These are phyloP conservation scores for Podila epicladia DNA, from an alignment of 192 early-diverging fungal species.

Conservation along the genomic window DNA sequence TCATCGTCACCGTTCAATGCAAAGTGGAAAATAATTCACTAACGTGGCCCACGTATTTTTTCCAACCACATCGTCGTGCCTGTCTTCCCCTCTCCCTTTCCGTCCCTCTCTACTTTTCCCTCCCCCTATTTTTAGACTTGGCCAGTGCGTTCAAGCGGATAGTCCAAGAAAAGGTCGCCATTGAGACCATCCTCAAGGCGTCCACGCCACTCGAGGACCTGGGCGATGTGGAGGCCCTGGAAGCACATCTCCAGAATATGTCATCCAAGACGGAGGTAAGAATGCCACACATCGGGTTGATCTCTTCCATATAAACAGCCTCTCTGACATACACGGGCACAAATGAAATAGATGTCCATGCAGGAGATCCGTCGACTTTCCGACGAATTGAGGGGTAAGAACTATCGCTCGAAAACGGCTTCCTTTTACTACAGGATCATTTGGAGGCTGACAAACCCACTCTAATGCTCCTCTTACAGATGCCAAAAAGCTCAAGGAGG, in stretches of 20 bases:
- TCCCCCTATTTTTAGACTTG: slow-evolving; percentile 28
- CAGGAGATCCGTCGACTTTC: slow-evolving; percentile 49
- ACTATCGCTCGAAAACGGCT: background rate
- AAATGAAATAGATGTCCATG: slow-evolving; percentile 47
- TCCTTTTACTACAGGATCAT: background rate
- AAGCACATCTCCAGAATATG: slow-evolving; percentile 52
- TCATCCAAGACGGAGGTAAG: slow-evolving; percentile 41
- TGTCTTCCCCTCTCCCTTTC: background rate
- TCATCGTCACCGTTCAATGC: background rate
- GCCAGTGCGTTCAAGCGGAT: slow-evolving; percentile 43
- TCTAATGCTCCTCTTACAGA: slow-evolving; percentile 3
- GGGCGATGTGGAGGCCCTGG: slow-evolving; percentile 44
- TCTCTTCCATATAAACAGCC: too few relatives aligned
- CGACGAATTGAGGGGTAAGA: slow-evolving; percentile 24
- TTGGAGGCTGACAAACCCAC: background rate
- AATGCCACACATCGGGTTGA: too few relatives aligned
- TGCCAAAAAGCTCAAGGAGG: slow-evolving; percentile 13
- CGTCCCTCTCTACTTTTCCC: background rate
- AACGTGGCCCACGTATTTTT: background rate
- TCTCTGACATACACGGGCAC: background rate
- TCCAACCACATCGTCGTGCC: background rate
- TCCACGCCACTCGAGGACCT: slow-evolving; percentile 47
- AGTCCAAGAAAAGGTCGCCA: slow-evolving; percentile 45
- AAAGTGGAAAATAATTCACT: background rate
- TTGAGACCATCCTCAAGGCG: slow-evolving; percentile 38